Evolutionary conservation across 2,329 filamentous ascomycete species (phyloP).

Genomic region (Fusarium xylarioides): DNA sequence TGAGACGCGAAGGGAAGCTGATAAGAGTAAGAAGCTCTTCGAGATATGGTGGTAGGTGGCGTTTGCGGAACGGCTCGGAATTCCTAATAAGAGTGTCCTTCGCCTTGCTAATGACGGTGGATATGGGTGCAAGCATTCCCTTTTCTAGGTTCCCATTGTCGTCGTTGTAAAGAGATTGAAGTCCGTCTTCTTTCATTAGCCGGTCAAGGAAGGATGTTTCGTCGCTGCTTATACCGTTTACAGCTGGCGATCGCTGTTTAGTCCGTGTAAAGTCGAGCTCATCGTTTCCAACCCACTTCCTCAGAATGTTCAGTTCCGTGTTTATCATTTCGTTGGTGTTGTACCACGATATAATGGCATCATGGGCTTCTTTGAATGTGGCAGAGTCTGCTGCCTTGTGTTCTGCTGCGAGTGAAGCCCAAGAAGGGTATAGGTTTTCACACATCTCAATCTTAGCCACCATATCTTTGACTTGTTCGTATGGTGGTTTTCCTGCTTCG

Average conservation of each 20-base stretch:
- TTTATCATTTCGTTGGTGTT: conserved; percentile 98
- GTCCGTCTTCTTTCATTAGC: conserved; percentile 92
- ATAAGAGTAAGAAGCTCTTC: conserved; percentile 95
- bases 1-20: conserved; percentile 94
- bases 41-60: conserved; percentile 94
- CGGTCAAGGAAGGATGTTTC: conserved; percentile 94
- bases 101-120: conserved; percentile 88
- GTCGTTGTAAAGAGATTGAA: conserved; percentile 90
- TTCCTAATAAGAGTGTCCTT: conserved; percentile 92
- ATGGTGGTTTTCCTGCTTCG: conserved; percentile 86
- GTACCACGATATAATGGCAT: conserved; percentile 93
- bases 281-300: conserved; percentile 96
- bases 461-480: conserved; percentile 89
- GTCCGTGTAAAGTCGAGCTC: conserved; percentile 89
- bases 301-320: conserved; percentile 88
- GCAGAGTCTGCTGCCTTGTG: conserved; percentile 81
- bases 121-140: conserved; percentile 86
- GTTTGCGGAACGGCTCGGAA: conserved; percentile 82
- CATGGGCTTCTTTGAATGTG: conserved; percentile 82
- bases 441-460: conserved; percentile 91
- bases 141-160: conserved; percentile 57
- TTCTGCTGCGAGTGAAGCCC: conserved; percentile 74
- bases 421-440: conserved; percentile 85
- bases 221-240: conserved; percentile 78
- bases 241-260: conserved; percentile 70